These are phyloP conservation scores for Thinopyrum elongatum DNA, from an alignment of 176 grass and related monocot genomes.

Conservation along the genomic window DNA sequence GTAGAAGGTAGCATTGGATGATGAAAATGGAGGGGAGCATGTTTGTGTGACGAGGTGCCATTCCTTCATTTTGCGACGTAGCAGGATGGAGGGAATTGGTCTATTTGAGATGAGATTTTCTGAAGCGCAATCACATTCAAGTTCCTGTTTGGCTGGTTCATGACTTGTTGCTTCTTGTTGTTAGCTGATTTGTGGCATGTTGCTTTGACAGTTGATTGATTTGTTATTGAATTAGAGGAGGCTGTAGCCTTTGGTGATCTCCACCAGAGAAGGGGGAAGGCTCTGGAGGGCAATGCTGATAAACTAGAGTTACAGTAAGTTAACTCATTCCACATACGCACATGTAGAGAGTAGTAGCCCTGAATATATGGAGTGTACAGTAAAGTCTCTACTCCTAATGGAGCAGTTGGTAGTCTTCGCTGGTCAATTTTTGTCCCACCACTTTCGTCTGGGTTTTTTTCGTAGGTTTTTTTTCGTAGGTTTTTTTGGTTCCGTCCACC, in stretches of 20 bases:
- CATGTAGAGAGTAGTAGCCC: neutral
- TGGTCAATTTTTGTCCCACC: too few relatives aligned
- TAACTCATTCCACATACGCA: neutral
- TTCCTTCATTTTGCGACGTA: neutral
- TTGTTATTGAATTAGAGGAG: neutral
- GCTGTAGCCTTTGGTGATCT: neutral
- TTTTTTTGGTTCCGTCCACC: too few relatives aligned
- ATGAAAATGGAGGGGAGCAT: neutral
- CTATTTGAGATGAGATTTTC: neutral
- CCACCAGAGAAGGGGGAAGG: neutral
- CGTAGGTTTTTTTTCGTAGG: too few relatives aligned
- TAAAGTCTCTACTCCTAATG: too few relatives aligned
- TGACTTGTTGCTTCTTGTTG: neutral
- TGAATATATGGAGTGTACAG: neutral
- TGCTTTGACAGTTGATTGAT: neutral
- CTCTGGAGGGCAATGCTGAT: neutral
- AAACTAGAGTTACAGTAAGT: neutral
- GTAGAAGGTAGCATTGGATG: constrained; percentile 5
- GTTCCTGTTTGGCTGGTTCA: neutral
- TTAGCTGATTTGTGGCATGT: neutral
- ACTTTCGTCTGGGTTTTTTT: too few relatives aligned
- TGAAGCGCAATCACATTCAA: neutral
- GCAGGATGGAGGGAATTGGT: neutral
- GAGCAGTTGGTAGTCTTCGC: too few relatives aligned
- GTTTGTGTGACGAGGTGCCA: neutral